Conservation (phyloP, 75 land plant genomes). For the Gnetum montanum region DNA sequence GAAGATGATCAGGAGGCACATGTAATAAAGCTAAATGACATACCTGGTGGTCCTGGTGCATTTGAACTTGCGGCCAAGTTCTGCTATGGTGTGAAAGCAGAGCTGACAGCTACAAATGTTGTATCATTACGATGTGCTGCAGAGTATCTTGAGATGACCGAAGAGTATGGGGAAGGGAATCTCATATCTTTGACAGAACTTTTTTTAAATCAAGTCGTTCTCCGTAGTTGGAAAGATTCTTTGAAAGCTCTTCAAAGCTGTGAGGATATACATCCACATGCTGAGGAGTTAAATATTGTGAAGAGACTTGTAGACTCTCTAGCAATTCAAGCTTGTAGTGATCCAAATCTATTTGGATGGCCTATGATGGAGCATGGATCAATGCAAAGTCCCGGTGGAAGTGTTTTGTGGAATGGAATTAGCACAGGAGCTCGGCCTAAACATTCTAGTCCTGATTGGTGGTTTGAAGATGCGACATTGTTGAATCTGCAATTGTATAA, state of each 20-base stretch:
- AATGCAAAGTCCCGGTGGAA: constrained; percentile 86
- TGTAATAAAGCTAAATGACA: constrained; percentile 32
- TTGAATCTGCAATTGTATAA: constrained; percentile 60
- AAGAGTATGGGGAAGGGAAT: constrained; percentile 81
- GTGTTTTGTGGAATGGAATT: constrained; percentile 89
- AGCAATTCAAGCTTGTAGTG: constrained; percentile 61
- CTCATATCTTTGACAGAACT: constrained; percentile 55
- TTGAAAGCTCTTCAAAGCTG: constrained; percentile 66
- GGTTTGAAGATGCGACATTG: constrained; percentile 70
- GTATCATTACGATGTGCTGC: constrained; percentile 73
- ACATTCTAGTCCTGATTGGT: constrained; percentile 69
- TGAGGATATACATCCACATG: constrained; percentile 45
- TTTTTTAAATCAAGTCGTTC: constrained; percentile 72
- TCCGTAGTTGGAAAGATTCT: constrained; percentile 68
- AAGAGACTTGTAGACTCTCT: constrained; percentile 63
- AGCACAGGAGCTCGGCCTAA: constrained; percentile 76
- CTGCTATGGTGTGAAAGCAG: constrained; percentile 84
- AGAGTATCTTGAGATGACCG: constrained; percentile 72
- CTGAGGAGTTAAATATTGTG: constrained; percentile 58
- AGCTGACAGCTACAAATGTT: constrained; percentile 70
- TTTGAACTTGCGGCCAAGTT: constrained; percentile 86
- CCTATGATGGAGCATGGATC: constrained; percentile 57
- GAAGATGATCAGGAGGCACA: constrained; percentile 39
- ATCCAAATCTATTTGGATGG: constrained; percentile 75
- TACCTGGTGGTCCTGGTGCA: constrained; percentile 79